Conservation (phyloP, 768 basidiomycete species). For the Fomitopsis serialis region DNA sequence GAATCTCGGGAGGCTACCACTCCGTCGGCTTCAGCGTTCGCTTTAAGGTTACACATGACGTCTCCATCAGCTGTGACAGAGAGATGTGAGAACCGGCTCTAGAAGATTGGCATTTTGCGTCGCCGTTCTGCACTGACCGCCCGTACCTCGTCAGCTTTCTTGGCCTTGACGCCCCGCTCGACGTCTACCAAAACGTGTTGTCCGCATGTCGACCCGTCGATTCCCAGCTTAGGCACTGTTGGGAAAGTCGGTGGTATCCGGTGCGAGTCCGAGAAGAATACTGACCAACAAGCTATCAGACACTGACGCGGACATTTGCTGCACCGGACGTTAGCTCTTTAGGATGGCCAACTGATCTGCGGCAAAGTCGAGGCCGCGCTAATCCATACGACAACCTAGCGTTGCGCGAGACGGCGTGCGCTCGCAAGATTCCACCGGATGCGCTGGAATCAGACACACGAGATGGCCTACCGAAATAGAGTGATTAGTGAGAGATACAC, state of each 20-base stretch:
- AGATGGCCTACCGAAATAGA: not conserved
- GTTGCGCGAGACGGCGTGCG: not conserved
- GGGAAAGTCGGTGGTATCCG: not conserved
- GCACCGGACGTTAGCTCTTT: too few relatives aligned
- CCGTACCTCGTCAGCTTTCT: not conserved
- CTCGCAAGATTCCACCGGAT: not conserved
- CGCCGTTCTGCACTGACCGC: not conserved
- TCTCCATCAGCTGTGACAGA: not conserved
- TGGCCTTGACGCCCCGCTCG: not conserved
- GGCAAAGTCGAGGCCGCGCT: not conserved
- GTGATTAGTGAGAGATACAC: slow-evolving; percentile 1
- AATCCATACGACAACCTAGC: not conserved
- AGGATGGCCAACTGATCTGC: not conserved
- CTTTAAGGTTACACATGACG: slow-evolving; percentile 1
- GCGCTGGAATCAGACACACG: not conserved
- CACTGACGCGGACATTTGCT: not conserved
- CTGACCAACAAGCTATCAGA: not conserved
- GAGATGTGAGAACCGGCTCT: not conserved
- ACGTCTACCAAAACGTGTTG: not conserved
- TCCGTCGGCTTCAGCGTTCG: not conserved
- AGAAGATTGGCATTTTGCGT: slow-evolving; percentile 4
- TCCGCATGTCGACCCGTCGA: not conserved
- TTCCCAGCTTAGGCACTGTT: not conserved
- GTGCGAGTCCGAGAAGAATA: not conserved
- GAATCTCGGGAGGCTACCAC: not conserved